Evolutionary conservation across 2,329 filamentous ascomycete genomes (phyloP), one percentile per base, ranked within the genome.

Genomic region (Nannizziopsis arthrosporioides): DNA sequence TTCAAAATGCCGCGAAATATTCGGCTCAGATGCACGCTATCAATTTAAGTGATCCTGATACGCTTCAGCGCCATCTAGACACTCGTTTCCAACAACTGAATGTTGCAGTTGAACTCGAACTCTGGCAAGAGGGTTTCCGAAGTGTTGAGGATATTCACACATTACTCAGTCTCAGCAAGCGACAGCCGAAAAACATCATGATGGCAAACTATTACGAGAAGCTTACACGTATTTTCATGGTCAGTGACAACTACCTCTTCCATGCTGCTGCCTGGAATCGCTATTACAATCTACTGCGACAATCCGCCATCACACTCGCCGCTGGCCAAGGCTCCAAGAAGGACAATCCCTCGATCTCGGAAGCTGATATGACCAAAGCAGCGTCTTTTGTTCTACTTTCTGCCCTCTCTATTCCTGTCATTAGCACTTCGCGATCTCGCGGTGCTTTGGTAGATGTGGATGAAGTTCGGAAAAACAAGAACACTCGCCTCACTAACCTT

Each of bases 181-280:
- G 92, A 48, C 89, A 89, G 35, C 84, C 92, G 47, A 96, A 96
- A 82, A 95, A 95, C 67, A 77, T 95, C 64, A 96, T 98, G 92
- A 98, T 98, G 92, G 92, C 92, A 71, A 98, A 96, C 75, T 98
- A 98, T 77, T 98, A 96, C 70, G 92, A 98, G 77, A 96, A 96
- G 74, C 81, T 98, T 50, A 95, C 92, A 36, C 82, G 89, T 55
- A 98, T 98, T 67, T 98, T 98, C 77, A 80, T 98, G 54, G 92
- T 96, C 57, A 94, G 90, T 68, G 92, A 96, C 73, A 98, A 98
- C 76, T 96, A 96, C 67, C 81, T 98, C 40, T 98, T 98, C 81
- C 92, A 98, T 65, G 92, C 92, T 57, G 92, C 92, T 47, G 88
- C 92, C 53, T 98, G 88, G 87, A 93, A 88, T 59, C 80, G 90